Base-by-base conservation (phyloP, 2,329 filamentous ascomycete species). In the Pestalotiopsis sp. region DNA sequence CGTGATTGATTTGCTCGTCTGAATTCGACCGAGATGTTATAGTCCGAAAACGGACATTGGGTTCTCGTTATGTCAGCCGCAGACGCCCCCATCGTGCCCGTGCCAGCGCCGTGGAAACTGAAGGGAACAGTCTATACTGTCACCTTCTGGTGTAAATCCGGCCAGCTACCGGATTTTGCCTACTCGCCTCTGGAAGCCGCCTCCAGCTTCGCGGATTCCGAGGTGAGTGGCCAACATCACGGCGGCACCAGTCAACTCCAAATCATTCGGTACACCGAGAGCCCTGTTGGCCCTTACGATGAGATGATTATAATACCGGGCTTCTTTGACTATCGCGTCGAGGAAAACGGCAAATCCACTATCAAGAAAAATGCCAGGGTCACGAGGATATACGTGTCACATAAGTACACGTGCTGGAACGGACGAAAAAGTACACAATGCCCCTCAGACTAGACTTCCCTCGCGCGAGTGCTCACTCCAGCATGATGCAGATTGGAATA, bases 321-420 rank as follows among this genome's bases (percentile, higher is more conserved):
- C 1, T 78, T 74, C 45, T 86, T 84, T 69, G 78, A 80, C 14
- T 84, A 84, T 70, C 77, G 78, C 12, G 77, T 81, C 25, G 81
- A 80, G 25, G 74, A 77, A 27, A 75, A 76, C 9, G 77, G 75
- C 5, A 80, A 74, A 70, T 74, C 75, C 13, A 71, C 73, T 25
- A 80, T 72, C 67, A 80, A 74, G 68, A 79, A 76, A 52, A 83
- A 81, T 63, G 73, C 78, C 7, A 79, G 84, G 41, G 82, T 87
- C 71, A 86, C 85, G n/a, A 81, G 85, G 25, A 85, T 87, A 12
- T 88, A 87, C 72, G 86, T 88, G 14, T 87, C 85, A 23, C 83
- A 86, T 70, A 83, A 84, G 71, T 73, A 84, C 25, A 86, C 84
- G 0, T 84, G 83, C 71, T 87, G 83, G 76, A 88, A 88, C 68